These are phyloP conservation scores for Garcia nutans DNA, from an alignment of 345 rosid genomes.

Conservation along the genomic window DNA sequence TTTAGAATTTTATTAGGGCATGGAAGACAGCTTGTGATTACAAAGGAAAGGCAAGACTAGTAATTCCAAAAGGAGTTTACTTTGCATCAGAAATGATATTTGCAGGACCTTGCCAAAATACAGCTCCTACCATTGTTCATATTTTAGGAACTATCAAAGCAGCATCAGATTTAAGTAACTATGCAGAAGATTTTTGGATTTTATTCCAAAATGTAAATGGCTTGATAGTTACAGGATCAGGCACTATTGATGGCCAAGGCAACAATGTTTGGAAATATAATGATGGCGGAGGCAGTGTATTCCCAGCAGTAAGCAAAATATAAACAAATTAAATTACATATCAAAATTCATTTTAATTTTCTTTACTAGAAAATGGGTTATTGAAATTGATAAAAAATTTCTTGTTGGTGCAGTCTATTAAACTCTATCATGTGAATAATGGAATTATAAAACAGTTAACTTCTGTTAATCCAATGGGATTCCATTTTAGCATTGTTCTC, in stretches of 20 bases:
- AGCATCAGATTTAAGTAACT: constrained; percentile 23
- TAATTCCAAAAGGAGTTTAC: constrained; percentile 45
- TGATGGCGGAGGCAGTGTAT: constrained; percentile 20
- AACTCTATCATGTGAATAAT: constrained; percentile 34
- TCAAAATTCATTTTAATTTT: too few species aligned
- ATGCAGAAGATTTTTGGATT: constrained; percentile 45
- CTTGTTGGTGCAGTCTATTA: constrained; percentile 36
- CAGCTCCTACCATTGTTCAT: constrained; percentile 34
- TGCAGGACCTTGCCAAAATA: constrained; percentile 43
- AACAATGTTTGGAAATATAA: constrained; percentile 46
- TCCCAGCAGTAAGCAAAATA: constrained; percentile 25
- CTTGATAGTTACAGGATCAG: constrained; percentile 50
- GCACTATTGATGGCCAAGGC: constrained; percentile 66
- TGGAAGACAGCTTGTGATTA: constrained; percentile 42
- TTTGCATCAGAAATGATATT: constrained; percentile 31
- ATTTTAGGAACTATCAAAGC: constrained; percentile 42
- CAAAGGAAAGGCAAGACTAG: constrained; percentile 35
- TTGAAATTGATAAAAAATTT: not conserved
- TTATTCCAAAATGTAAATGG: constrained; percentile 49
- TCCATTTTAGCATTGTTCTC: constrained; percentile 44
- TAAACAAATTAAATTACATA: not conserved
- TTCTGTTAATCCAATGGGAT: constrained; percentile 65
- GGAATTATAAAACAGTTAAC: constrained; percentile 37
- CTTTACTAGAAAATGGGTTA: not conserved
- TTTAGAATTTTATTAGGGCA: constrained; percentile 40